These are phyloP conservation scores for Kernera saxatilis DNA, from an alignment of 345 rosid species.

Conservation along the genomic window DNA sequence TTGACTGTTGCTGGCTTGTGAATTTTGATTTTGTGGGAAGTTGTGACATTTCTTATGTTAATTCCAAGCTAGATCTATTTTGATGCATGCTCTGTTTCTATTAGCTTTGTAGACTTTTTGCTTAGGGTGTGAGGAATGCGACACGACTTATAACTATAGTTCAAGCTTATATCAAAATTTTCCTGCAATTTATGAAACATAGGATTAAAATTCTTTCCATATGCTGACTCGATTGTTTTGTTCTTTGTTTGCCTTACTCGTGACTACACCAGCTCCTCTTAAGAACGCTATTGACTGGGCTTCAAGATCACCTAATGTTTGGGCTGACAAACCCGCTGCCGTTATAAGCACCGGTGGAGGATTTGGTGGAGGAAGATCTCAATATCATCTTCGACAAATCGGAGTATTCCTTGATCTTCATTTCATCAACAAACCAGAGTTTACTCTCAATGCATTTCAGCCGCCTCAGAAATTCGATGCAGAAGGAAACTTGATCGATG, in stretches of 20 bases:
- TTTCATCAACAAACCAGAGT: slow-evolving; percentile 85
- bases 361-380: slow-evolving; percentile 56
- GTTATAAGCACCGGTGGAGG: slow-evolving; percentile 60
- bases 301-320: slow-evolving; percentile 66
- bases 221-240: neutral
- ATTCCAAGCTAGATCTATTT: neutral
- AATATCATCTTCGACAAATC: slow-evolving; percentile 77
- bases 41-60: neutral
- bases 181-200: neutral
- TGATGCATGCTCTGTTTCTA: neutral
- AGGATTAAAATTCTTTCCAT: neutral
- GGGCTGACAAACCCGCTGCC: slow-evolving; percentile 89
- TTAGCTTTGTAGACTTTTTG: neutral
- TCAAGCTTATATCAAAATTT: neutral
- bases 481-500: slow-evolving; percentile 63
- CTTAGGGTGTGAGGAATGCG: neutral
- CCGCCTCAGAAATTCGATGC: slow-evolving; percentile 76
- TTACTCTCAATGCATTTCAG: slow-evolving; percentile 59
- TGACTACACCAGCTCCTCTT: slow-evolving; percentile 46
- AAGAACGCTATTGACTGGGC: slow-evolving; percentile 94
- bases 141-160: neutral
- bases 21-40: neutral
- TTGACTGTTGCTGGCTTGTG: neutral
- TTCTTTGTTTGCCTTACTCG: neutral
- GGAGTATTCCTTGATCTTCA: slow-evolving; percentile 81